Percentiles rank a stretch among this genome's conserved stretches.
Conservation (phyloP, 2,329 filamentous ascomycete genomes). For the Hymenoscyphus albidus region DNA sequence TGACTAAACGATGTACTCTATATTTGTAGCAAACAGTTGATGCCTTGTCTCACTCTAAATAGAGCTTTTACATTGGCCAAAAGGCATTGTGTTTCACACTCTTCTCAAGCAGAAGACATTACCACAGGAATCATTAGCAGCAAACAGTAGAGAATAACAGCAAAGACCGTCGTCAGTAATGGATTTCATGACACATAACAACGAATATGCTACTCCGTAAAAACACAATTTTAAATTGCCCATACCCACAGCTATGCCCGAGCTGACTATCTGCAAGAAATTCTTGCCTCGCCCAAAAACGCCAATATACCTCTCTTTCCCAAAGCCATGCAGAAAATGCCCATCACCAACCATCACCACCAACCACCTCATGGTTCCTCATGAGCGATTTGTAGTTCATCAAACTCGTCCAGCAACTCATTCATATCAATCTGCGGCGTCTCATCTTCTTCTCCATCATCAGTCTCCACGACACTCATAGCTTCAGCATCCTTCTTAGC, state of each 20-base stretch:
- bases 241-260: not conserved
- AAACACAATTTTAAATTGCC: conserved; percentile 3
- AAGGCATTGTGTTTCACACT: too few relatives aligned
- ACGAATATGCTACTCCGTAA: not conserved
- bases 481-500: conserved; percentile 53
- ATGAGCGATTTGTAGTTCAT: conserved; percentile 67
- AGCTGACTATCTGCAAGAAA: not conserved
- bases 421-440: conserved; percentile 72
- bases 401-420: conserved; percentile 86
- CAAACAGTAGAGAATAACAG: too few relatives aligned
- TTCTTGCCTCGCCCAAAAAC: not conserved
- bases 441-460: conserved; percentile 58
- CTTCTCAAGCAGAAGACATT: too few relatives aligned
- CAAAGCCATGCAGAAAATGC: not conserved
- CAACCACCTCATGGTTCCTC: conserved; percentile 6
- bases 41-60: too few relatives aligned
- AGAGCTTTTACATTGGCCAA: too few relatives aligned
- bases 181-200: not conserved
- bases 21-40: too few relatives aligned
- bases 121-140: too few relatives aligned
- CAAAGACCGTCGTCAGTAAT: too few relatives aligned
- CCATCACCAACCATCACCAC: not conserved
- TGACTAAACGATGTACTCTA: too few relatives aligned
- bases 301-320: not conserved
- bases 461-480: conserved; percentile 65